Base-by-base conservation (phyloP, 768 basidiomycete genomes). In the Phaeotremella skinneri region DNA sequence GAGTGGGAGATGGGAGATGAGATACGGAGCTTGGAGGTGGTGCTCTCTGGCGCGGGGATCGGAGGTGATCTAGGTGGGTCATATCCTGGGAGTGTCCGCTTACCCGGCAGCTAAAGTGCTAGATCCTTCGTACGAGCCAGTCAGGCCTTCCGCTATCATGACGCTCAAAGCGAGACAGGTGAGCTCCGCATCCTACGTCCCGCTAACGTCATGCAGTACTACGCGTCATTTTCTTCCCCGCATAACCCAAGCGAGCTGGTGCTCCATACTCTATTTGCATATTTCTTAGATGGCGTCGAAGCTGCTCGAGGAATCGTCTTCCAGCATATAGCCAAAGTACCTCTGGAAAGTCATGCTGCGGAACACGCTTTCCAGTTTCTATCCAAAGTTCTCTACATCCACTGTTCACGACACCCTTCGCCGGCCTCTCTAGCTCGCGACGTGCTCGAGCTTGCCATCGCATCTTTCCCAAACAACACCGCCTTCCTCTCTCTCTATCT, bases 391-490 rank as follows among this genome's bases (percentile, higher is more conserved):
- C 55, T 78, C 2, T 64, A 66, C 61, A 59, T 72, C 0, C 69
- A 78, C 51, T 42, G 59, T 16, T 58, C 41, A 21, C 64, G 26
- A 42, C 61, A 52, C 4, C 45, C 68, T 0, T 69, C 73, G 58
- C 68, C 63, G 4, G 76, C 78, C 0, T 60, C 58, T 0, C 58
- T 69, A 14, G 25, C 74, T 21, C 67, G 79, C 0, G 57, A 61
- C 3, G 52, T 73, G 2, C 66, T 79, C 21, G 79, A 79, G 52
- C 55, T 62, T 2, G 77, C 75, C 2, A 64, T 79, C 26, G 43
- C 47, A 1, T 47, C 52, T 9, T 80, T 74, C 58, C 78, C 78
- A 20, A 72, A 73, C 66, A 80, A 80, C 61, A 77, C 77, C 6
- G 51, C 70, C 6, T 78, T 80, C 63, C 69, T 77, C 4, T 59